Conservation (phyloP, 192 early-diverging fungal genomes). For the Coemansia asiatica region DNA sequence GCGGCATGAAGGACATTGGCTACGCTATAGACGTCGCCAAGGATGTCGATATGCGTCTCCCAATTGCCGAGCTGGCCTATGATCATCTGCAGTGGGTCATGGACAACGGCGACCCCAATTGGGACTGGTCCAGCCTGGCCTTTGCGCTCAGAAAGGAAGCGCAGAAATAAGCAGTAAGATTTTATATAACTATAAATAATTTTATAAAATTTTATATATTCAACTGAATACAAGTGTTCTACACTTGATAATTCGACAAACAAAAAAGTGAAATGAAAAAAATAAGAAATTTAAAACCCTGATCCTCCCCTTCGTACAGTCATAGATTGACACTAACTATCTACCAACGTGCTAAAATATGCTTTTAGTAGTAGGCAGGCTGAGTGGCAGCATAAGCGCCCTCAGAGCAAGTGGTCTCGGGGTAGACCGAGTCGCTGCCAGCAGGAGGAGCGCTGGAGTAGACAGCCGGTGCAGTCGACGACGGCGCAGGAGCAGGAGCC, state of each 20-base stretch:
- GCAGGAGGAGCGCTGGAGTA: slow-evolving; percentile 23
- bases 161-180: background rate
- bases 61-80: slow-evolving; percentile 29
- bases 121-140: slow-evolving; percentile 45
- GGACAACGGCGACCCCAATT: slow-evolving; percentile 31
- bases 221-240: slow-evolving; percentile 3
- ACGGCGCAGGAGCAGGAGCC: slow-evolving; percentile 12
- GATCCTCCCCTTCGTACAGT: too few relatives aligned
- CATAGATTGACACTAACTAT: too few relatives aligned
- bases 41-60: slow-evolving; percentile 25
- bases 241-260: background rate
- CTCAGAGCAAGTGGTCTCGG: slow-evolving; percentile 41
- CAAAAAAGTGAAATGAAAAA: background rate
- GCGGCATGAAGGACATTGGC: slow-evolving; percentile 45
- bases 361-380: slow-evolving; percentile 22
- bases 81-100: slow-evolving; percentile 43
- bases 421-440: slow-evolving; percentile 9
- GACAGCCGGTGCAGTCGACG: slow-evolving; percentile 4
- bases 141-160: slow-evolving; percentile 33
- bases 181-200: too few relatives aligned
- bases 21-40: slow-evolving; percentile 45
- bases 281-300: background rate
- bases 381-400: slow-evolving; percentile 13
- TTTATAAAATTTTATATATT: slow-evolving; percentile 6
- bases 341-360: too few relatives aligned